These are phyloP conservation scores for Terana coerulea DNA, from an alignment of 768 basidiomycete genomes.

Conservation along the genomic window DNA sequence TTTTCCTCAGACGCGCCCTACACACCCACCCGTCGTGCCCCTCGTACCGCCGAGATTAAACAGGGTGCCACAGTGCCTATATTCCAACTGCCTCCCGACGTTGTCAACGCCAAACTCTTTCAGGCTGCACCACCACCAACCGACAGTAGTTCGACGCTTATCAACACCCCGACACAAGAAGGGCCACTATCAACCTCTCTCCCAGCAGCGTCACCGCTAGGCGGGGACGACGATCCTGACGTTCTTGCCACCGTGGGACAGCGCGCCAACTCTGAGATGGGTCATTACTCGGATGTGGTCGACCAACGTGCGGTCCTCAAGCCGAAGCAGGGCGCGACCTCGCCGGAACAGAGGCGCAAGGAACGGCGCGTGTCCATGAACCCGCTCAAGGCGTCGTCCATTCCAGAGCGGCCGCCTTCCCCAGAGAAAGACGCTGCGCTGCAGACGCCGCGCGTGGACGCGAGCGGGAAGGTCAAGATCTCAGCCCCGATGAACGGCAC, in stretches of 20 bases:
- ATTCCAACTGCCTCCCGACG: constrained; percentile 52
- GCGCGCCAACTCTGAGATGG: constrained; percentile 78
- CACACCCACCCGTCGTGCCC: constrained; percentile 40
- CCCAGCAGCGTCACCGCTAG: constrained; percentile 45
- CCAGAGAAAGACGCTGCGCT: constrained; percentile 48
- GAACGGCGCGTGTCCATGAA: constrained; percentile 63
- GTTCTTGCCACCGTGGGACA: constrained; percentile 33
- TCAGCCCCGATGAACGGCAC: constrained; percentile 84
- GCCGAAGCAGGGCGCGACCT: constrained; percentile 39
- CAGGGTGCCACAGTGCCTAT: constrained; percentile 52
- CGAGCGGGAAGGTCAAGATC: constrained; percentile 72
- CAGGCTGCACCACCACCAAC: constrained; percentile 35
- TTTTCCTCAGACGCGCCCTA: constrained; percentile 34
- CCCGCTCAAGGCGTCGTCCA: constrained; percentile 52
- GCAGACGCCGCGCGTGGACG: constrained; percentile 45
- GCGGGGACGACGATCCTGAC: constrained; percentile 27
- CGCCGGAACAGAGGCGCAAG: constrained; percentile 56
- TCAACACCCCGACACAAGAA: constrained; percentile 31
- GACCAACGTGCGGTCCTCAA: constrained; percentile 31
- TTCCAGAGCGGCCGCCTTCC: constrained; percentile 36
- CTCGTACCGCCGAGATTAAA: constrained; percentile 53
- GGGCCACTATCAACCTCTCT: constrained; percentile 62
- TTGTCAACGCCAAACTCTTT: constrained; percentile 56
- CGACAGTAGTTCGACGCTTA: constrained; percentile 18
- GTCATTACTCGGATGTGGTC: constrained; percentile 69